Conservation (phyloP, 257 asterid genomes). For the Dorcoceras hygrometricum region DNA sequence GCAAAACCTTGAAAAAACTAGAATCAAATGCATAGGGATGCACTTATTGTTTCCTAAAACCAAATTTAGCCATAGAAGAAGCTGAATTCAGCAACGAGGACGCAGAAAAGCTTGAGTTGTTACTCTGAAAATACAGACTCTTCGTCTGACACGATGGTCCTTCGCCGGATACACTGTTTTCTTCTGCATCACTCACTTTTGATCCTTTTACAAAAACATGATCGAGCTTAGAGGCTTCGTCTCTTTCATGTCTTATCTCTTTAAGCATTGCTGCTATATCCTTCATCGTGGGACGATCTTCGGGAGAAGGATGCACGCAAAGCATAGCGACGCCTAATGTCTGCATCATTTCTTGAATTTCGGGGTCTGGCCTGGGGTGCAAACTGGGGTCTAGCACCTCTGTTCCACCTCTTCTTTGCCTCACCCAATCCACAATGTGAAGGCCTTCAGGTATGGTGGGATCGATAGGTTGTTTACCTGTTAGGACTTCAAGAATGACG, state of each 20-base stretch:
- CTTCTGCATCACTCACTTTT: constrained; percentile 24
- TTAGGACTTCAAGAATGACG: constrained; percentile 71
- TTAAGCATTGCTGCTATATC: constrained; percentile 77
- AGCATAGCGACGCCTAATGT: constrained; percentile 82
- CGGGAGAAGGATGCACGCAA: constrained; percentile 64
- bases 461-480: constrained; percentile 80
- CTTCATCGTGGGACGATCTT: constrained; percentile 80
- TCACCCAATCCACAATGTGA: constrained; percentile 85
- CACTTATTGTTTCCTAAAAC: constrained; percentile 30
- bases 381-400: constrained; percentile 54
- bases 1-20: neutral
- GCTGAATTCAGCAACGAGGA: constrained; percentile 60
- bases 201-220: constrained; percentile 38
- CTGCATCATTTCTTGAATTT: constrained; percentile 74
- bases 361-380: constrained; percentile 46
- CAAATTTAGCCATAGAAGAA: constrained; percentile 41
- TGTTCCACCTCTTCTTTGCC: constrained; percentile 41
- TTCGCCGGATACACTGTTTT: constrained; percentile 24
- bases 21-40: constrained; percentile 1
- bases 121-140: constrained; percentile 47
- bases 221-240: constrained; percentile 47
- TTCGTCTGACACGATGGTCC: constrained; percentile 51
- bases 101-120: constrained; percentile 64
- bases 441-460: constrained; percentile 76
- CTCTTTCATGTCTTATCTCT: constrained; percentile 71